These are phyloP conservation scores for Gastrolobium bilobum DNA, from an alignment of 306 rosid genomes.

Conservation along the genomic window DNA sequence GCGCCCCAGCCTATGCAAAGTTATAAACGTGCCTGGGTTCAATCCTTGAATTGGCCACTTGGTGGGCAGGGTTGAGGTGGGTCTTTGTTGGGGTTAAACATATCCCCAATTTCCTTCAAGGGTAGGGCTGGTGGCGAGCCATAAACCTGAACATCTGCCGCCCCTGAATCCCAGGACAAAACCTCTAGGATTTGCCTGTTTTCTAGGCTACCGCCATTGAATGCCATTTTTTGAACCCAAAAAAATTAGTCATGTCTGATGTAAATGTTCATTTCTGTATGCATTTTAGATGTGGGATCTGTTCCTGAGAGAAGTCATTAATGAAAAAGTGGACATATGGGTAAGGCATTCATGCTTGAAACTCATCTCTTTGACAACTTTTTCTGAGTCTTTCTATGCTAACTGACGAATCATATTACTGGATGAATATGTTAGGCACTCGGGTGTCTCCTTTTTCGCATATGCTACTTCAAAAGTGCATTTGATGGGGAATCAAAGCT, in stretches of 20 bases:
- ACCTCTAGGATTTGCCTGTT: not conserved
- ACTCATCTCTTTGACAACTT: constrained; percentile 31
- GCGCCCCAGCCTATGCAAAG: not conserved
- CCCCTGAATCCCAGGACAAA: not conserved
- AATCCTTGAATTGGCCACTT: not conserved
- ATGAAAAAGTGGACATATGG: constrained; percentile 98
- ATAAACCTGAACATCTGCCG: not conserved
- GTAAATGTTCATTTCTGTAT: constrained; percentile 39
- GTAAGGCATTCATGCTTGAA: constrained; percentile 62
- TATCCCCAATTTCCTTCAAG: not conserved
- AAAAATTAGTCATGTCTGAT: constrained; percentile 3
- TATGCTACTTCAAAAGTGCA: constrained; percentile 96
- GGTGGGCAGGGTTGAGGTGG: not conserved
- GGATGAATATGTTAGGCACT: constrained; percentile 74
- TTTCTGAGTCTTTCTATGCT: constrained; percentile 21
- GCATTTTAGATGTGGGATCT: constrained; percentile 95
- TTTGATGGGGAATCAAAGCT: constrained; percentile 99
- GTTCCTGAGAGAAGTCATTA: constrained; percentile 84
- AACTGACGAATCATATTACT: constrained; percentile 44
- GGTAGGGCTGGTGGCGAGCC: not conserved
- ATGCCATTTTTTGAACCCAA: not conserved
- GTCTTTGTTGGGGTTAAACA: not conserved
- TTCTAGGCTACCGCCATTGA: not conserved
- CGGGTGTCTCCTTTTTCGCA: constrained; percentile 98
- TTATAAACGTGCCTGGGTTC: not conserved